Base-by-base conservation (phyloP, 1,284 basidiomycete species). In the Golubevia sp. region DNA sequence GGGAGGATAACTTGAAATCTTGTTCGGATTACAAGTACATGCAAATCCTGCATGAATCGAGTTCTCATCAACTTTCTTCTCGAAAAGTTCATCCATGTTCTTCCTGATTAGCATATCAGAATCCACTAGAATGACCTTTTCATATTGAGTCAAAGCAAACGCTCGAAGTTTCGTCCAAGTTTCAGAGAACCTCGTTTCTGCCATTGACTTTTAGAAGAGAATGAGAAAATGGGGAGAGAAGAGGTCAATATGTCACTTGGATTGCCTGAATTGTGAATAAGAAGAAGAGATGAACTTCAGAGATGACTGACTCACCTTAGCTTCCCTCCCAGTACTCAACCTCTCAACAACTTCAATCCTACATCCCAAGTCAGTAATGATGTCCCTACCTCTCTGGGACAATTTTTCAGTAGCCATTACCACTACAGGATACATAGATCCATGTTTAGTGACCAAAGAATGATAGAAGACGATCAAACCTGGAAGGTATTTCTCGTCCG, bases 31-130 rank as follows among this genome's bases (percentile, higher is more conserved):
- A 86, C 95, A 98, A 1, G 94, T 91, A 79, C 95, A 98, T 6
- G 90, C 94, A 70, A 95, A 94, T 0, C 86, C 88, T 0, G 93
- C 93, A 2, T 92, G 93, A 63, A 98, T 94, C 48, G 75, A 73
- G 3, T 88, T 88, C 1, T 94, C 85, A 8, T 89, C 87, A 26
- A 92, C 74, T n/a, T 56, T 58, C 23, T 64, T 56, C 23, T 90
- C 87, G 86, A 97, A 90, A 56, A 98, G 86, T 67, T 96, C 94
- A 84, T 98, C 96, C 91, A 98, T 96, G 68, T 92, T 92, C 54
- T 86, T 87, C 79, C 88, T 86, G 23, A 97, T 87, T 62, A 97
- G 87, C 93, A 98, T 98, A 85, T 97, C 95, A 15, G 90, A 89
- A 81, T 97, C 95, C 57, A 97, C 86, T 54, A 97, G 86, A 52